A percentile compares a stretch with the other conserved stretches of the same genome.
Conservation (phyloP, 2,329 filamentous ascomycete genomes). For the Tolypocladium ovalisporum region DNA sequence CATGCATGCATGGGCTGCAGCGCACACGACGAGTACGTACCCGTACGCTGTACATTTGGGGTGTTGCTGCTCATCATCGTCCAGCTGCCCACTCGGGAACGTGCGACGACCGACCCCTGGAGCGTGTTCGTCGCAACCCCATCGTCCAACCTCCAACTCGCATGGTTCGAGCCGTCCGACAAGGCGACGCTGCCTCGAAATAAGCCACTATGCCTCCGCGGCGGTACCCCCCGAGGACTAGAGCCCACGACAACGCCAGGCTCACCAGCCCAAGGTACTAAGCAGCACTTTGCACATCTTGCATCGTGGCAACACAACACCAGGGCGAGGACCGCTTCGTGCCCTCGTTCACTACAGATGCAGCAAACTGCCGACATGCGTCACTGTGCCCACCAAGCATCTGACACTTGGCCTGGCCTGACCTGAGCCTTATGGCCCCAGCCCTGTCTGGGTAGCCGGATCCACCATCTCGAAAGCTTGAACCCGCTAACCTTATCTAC, state of each 20-base stretch:
- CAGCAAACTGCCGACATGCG: background rate
- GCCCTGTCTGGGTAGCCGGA: background rate
- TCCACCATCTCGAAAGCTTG: background rate
- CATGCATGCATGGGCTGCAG: too few relatives aligned
- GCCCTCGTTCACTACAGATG: too few relatives aligned
- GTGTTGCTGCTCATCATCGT: background rate
- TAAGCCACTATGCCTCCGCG: background rate
- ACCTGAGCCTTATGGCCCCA: background rate
- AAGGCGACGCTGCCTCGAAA: too few relatives aligned
- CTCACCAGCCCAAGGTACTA: too few relatives aligned
- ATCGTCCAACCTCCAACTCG: background rate
- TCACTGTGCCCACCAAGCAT: background rate
- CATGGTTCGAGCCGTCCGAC: background rate
- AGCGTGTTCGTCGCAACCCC: background rate
- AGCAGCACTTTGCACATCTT: too few relatives aligned
- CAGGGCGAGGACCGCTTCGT: too few relatives aligned
- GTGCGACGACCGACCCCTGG: background rate
- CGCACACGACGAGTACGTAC: too few relatives aligned
- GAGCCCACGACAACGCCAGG: background rate
- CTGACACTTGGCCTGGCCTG: background rate
- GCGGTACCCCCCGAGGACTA: background rate
- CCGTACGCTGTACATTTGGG: too few relatives aligned
- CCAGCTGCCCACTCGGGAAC: background rate
- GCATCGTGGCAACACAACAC: too few relatives aligned
- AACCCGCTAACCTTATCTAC: background rate